A percentile compares a stretch with the other conserved stretches of the same genome.
These are phyloP conservation scores for Phytophthora pisi DNA, from an alignment of 352 stramenopile species.

Conservation along the genomic window DNA sequence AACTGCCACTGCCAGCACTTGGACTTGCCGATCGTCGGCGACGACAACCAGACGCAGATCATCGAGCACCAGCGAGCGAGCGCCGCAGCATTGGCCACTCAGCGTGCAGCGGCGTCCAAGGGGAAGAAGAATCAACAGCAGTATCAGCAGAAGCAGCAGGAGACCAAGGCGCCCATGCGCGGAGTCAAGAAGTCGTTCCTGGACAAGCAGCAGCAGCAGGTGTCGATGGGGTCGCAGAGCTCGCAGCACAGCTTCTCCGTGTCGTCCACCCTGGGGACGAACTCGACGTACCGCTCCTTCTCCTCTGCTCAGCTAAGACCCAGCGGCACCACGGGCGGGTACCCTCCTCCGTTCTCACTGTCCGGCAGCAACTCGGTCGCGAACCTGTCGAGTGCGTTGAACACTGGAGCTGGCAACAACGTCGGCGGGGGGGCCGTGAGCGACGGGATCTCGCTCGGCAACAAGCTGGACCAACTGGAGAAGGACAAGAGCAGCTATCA, in stretches of 20 bases:
- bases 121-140: conserved; percentile 39
- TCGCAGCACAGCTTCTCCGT: conserved; percentile 42
- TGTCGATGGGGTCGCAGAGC: conserved; percentile 20
- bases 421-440: conserved; percentile 25
- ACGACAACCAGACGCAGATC: conserved; percentile 55
- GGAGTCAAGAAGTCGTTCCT: conserved; percentile 32
- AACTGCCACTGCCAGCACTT: conserved; percentile 90
- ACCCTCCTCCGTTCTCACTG: conserved; percentile 45
- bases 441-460: conserved; percentile 54
- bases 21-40: conserved; percentile 65
- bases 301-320: conserved; percentile 42
- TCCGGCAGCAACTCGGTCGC: conserved; percentile 38
- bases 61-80: conserved; percentile 43
- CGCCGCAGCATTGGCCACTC: conserved; percentile 28
- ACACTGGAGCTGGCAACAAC: conserved; percentile 19
- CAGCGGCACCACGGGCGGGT: conserved; percentile 29
- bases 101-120: conserved; percentile 30
- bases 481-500: conserved; percentile 62
- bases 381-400: conserved; percentile 27
- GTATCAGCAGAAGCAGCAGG: conserved; percentile 26
- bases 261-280: conserved; percentile 41
- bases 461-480: conserved; percentile 78
- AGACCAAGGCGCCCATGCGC: conserved; percentile 27
- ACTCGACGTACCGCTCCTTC: conserved; percentile 36
- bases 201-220: conserved; percentile 36